phyloP scores from a whole-genome alignment of 805 yeast species.

The Ogataea methylovora region DNA sequence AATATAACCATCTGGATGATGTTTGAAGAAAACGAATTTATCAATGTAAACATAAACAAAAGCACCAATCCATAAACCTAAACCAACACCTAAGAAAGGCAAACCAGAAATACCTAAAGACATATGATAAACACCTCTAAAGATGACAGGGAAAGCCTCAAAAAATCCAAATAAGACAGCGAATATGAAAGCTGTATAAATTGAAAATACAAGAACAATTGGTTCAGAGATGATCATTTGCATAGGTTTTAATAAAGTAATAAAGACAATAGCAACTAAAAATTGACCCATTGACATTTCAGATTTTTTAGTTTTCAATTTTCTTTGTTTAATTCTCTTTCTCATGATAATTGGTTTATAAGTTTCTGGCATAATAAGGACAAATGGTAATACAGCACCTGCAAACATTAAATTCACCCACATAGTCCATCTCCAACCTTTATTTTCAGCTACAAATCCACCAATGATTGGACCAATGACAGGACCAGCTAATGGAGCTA shows the following conservation, averaged over 20 bases:
- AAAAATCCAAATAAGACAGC: constrained; percentile 76
- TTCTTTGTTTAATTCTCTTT: constrained; percentile 54
- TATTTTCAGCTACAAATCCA: constrained; percentile 54
- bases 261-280: constrained; percentile 36
- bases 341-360: constrained; percentile 61
- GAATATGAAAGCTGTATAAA: constrained; percentile 67
- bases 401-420: constrained; percentile 70
- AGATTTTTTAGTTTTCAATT: constrained; percentile 36
- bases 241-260: constrained; percentile 54
- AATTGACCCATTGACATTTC: constrained; percentile 28
- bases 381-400: constrained; percentile 43
- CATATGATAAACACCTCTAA: constrained; percentile 58
- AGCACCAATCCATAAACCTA: constrained; percentile 57
- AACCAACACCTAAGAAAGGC: constrained; percentile 64
- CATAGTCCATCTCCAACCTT: constrained; percentile 65
- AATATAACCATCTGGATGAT: constrained; percentile 54
- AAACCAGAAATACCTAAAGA: constrained; percentile 54
- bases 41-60: constrained; percentile 43
- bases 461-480: constrained; percentile 71
- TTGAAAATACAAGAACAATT: constrained; percentile 60
- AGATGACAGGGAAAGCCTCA: constrained; percentile 72
- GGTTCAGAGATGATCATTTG: constrained; percentile 70
- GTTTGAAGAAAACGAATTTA: constrained; percentile 41
- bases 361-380: constrained; percentile 54
- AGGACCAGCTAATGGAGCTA: constrained; percentile 79